Evolutionary conservation across 192 early-diverging fungal species (phyloP).

Genomic region (Podila epigama): DNA sequence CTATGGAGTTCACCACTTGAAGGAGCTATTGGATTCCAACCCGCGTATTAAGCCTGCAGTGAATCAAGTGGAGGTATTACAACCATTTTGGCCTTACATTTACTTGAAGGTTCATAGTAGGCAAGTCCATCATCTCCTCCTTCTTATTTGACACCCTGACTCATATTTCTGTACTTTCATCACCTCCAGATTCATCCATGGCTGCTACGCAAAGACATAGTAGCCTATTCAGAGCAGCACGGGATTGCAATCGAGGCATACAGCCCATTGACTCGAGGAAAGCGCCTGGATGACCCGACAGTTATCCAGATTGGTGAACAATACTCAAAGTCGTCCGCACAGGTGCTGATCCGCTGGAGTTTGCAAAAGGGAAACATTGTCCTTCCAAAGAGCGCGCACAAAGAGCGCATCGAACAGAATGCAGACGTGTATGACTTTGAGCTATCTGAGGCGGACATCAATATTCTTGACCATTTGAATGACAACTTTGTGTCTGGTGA

Average conservation of each 20-base stretch:
- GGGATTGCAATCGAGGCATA: constrained; percentile 64
- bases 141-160: neutral
- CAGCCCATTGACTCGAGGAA: constrained; percentile 59
- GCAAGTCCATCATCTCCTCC: neutral
- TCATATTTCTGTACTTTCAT: neutral
- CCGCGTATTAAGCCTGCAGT: constrained; percentile 53
- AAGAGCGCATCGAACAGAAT: constrained; percentile 63
- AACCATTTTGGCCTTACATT: no score
- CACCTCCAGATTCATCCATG: constrained; percentile 56
- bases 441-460: constrained; percentile 64
- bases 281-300: constrained; percentile 56
- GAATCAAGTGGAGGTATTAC: constrained; percentile 68
- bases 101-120: no score
- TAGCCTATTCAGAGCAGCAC: constrained; percentile 52
- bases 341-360: constrained; percentile 66
- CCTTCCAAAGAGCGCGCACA: constrained; percentile 65
- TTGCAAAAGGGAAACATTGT: constrained; percentile 63
- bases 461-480: constrained; percentile 59
- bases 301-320: constrained; percentile 57
- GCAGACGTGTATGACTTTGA: constrained; percentile 64
- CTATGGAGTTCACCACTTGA: constrained; percentile 59
- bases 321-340: constrained; percentile 61
- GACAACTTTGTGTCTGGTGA: constrained; percentile 54
- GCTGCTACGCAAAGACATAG: constrained; percentile 52
- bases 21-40: constrained; percentile 52